A percentile compares a stretch with the other conserved stretches of the same genome.
Conservation (phyloP, 345 rosid genomes). For the Dipteronia sinensis region DNA sequence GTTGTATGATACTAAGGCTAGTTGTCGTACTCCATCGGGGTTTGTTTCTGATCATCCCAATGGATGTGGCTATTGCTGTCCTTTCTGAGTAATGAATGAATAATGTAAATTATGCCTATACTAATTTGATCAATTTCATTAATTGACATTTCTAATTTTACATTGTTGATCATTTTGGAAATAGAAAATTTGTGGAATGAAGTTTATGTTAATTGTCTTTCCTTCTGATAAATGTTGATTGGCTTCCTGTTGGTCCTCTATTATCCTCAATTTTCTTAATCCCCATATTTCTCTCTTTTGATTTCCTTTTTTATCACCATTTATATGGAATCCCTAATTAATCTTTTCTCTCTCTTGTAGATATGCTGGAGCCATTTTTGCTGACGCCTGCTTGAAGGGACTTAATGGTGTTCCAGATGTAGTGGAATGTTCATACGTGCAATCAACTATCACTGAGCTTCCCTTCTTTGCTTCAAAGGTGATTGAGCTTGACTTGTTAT, state of each 20-base stretch:
- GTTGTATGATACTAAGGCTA: background rate
- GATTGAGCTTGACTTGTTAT: slow-evolving; percentile 9
- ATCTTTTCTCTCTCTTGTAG: slow-evolving; percentile 30
- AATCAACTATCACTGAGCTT: slow-evolving; percentile 70
- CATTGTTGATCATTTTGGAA: background rate
- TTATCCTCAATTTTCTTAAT: background rate
- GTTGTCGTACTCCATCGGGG: background rate
- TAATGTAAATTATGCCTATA: background rate
- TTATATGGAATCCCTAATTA: background rate
- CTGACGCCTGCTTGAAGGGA: slow-evolving; percentile 85
- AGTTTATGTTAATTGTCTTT: too few relatives aligned
- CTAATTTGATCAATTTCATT: background rate
- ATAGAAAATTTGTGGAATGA: background rate
- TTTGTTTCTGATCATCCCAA: background rate
- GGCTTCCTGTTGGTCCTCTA: background rate
- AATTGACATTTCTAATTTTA: background rate
- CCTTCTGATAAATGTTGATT: background rate
- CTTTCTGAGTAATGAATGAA: background rate
- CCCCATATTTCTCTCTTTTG: background rate
- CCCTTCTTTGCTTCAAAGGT: slow-evolving; percentile 91
- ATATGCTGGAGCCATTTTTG: slow-evolving; percentile 88
- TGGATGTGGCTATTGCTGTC: background rate
- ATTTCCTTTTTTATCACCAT: background rate
- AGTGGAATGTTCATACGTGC: slow-evolving; percentile 76
- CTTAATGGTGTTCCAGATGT: slow-evolving; percentile 82